phyloP scores from a whole-genome alignment of 768 basidiomycete species.

The Exsudoporus frostii region DNA sequence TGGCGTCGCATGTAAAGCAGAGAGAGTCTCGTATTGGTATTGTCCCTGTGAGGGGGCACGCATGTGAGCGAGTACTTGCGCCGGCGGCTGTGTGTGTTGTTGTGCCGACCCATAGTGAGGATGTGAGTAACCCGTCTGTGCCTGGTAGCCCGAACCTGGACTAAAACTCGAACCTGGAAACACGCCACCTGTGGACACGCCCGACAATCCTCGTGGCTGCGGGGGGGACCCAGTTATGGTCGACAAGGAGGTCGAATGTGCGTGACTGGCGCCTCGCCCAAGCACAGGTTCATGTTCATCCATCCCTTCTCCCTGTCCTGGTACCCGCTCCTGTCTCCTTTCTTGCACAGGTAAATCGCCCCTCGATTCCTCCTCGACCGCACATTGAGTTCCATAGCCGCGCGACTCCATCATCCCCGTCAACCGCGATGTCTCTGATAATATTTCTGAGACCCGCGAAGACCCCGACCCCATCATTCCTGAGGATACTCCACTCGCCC shows the following conservation, averaged over 20 bases:
- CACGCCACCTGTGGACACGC: not conserved
- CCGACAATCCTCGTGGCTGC: constrained; percentile 1
- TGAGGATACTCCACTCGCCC: constrained; percentile 13
- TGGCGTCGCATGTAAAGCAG: constrained; percentile 1
- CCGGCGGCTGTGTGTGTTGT: constrained; percentile 9
- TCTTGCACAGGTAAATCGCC: not conserved
- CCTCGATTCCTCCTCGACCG: not conserved
- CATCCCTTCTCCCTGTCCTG: not conserved
- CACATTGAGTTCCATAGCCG: not conserved
- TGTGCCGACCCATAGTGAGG: constrained; percentile 5
- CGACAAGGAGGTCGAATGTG: constrained; percentile 23
- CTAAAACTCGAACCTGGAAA: not conserved
- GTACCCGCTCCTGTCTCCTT: not conserved
- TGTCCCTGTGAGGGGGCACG: constrained; percentile 8
- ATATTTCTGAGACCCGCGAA: constrained; percentile 8
- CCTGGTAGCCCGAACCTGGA: not conserved
- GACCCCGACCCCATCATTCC: constrained; percentile 9
- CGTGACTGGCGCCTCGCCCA: constrained; percentile 7
- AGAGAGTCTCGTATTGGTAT: constrained; percentile 1
- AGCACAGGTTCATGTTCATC: not conserved
- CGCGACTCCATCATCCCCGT: not conserved
- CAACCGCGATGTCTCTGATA: not conserved
- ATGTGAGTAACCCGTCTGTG: not conserved
- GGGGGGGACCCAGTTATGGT: constrained; percentile 23
- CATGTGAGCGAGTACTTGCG: not conserved